Percentiles rank a stretch among this genome's conserved stretches.
These are phyloP conservation scores for Rachicladosporium sp. DNA, from an alignment of 2,329 filamentous ascomycete genomes.

Conservation along the genomic window DNA sequence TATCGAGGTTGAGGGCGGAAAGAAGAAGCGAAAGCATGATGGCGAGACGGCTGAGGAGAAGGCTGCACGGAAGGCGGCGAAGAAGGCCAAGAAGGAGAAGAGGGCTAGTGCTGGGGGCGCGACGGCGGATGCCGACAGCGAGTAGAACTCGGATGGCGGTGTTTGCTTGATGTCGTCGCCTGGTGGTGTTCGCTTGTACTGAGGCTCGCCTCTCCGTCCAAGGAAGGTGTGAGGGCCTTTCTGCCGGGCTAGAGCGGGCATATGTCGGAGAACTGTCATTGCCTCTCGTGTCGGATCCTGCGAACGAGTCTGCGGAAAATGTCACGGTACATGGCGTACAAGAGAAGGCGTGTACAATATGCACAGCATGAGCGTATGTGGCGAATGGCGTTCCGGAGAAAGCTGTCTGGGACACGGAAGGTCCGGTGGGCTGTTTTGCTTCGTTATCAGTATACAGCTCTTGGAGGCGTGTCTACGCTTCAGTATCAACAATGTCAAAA, in stretches of 20 bases:
- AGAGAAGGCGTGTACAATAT: constrained; percentile 3
- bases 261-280: constrained; percentile 1
- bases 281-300: neutral
- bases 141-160: constrained; percentile 11
- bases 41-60: constrained; percentile 29
- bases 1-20: constrained; percentile 20
- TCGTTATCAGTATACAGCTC: too few relatives aligned
- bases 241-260: neutral
- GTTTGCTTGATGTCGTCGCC: neutral
- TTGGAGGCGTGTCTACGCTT: too few relatives aligned
- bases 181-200: neutral
- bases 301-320: too few relatives aligned
- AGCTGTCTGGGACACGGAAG: too few relatives aligned
- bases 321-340: neutral
- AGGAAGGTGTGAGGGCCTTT: neutral
- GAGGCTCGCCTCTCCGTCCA: constrained; percentile 1
- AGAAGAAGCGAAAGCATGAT: constrained; percentile 38
- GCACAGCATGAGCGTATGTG: constrained; percentile 3
- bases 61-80: constrained; percentile 48
- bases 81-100: constrained; percentile 69
- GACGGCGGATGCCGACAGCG: constrained; percentile 28
- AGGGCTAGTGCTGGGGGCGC: constrained; percentile 40
- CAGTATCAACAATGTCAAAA: too few relatives aligned
- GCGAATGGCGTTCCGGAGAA: constrained; percentile 4
- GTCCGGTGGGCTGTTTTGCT: too few relatives aligned